phyloP scores from a whole-genome alignment of 768 basidiomycete genomes.

The Dictyophora rubrovolvata region DNA sequence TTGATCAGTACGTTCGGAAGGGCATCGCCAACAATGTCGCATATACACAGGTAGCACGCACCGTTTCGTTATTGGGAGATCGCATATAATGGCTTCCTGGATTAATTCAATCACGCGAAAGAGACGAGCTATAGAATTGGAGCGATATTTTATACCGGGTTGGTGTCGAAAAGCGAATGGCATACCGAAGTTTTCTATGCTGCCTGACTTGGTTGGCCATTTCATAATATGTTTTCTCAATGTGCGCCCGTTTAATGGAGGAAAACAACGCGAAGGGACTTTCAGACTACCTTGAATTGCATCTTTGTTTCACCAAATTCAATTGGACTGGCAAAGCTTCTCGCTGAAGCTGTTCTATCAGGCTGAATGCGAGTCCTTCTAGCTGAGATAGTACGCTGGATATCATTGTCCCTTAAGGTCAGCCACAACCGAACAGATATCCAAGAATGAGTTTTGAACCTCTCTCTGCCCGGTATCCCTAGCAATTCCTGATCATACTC shows the following conservation, averaged over 20 bases:
- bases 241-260: background rate
- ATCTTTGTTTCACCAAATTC: background rate
- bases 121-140: slow-evolving; percentile 44
- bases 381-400: background rate
- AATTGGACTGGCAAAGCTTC: background rate
- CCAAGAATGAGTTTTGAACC: background rate
- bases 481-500: background rate
- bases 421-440: background rate
- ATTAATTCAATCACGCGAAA: slow-evolving; percentile 55
- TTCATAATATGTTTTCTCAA: slow-evolving; percentile 2
- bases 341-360: background rate
- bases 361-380: background rate
- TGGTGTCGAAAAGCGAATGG: background rate
- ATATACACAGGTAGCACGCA: slow-evolving; percentile 14
- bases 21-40: too few species aligned
- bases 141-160: background rate
- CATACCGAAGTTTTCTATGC: slow-evolving; percentile 34
- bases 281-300: background rate
- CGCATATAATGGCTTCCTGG: slow-evolving; percentile 53
- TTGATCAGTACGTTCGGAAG: background rate
- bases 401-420: background rate
- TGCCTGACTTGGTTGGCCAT: slow-evolving; percentile 15
- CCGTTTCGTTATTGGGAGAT: slow-evolving; percentile 57
- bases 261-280: background rate
- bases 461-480: background rate